phyloP scores from a whole-genome alignment of 2,329 filamentous ascomycete genomes.

The Xylaria sp. region DNA sequence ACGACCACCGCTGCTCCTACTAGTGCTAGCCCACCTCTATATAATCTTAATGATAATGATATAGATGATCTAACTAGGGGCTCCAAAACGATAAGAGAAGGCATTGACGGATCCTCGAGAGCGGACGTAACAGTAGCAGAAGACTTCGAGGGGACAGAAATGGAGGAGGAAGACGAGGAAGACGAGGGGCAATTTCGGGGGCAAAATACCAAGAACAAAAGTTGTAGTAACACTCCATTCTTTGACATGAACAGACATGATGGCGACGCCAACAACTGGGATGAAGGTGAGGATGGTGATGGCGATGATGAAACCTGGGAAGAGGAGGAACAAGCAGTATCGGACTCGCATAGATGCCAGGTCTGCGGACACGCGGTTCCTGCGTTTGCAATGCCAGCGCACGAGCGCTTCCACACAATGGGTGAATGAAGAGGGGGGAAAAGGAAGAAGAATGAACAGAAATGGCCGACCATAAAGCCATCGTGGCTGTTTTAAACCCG shows the following conservation, averaged over 20 bases:
- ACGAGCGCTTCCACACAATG: conserved; percentile 57
- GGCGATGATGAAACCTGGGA: conserved; percentile 27
- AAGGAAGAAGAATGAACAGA: too few relatives aligned
- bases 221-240: background rate
- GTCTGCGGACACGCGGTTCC: conserved; percentile 61
- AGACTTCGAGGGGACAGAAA: background rate
- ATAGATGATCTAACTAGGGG: too few relatives aligned
- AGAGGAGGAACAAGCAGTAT: conserved; percentile 42
- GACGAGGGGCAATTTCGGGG: background rate
- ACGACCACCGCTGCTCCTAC: background rate
- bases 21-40: background rate
- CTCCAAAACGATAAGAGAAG: background rate
- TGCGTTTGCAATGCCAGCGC: conserved; percentile 62
- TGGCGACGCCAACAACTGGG: too few relatives aligned
- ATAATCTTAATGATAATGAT: too few relatives aligned
- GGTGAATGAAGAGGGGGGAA: conserved; percentile 39
- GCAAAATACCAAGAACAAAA: background rate
- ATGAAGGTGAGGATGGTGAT: conserved; percentile 5
- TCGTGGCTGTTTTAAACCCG: too few relatives aligned
- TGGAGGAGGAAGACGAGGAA: background rate
- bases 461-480: too few relatives aligned
- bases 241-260: conserved; percentile 20
- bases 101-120: background rate
- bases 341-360: conserved; percentile 48
- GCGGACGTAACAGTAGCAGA: background rate